These are phyloP conservation scores for Rhodamnia rubescens DNA, from an alignment of 345 rosid species.

Conservation along the genomic window DNA sequence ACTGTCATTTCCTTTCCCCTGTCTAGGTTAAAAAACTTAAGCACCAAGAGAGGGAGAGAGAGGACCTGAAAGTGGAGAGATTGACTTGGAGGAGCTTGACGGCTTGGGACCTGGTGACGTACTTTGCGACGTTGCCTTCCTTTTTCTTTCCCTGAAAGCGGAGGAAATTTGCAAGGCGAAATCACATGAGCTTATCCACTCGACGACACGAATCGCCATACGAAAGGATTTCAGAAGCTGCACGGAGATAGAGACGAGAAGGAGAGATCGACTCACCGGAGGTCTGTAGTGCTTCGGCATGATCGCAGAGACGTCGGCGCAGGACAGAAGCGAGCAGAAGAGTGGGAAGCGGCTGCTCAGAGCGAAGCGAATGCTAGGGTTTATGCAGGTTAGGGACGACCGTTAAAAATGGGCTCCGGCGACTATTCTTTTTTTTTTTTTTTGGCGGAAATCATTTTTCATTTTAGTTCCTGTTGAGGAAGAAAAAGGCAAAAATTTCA, in stretches of 20 bases:
- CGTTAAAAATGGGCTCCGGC: not conserved
- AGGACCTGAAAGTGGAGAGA: constrained; percentile 60
- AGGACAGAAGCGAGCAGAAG: not conserved
- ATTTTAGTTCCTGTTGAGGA: not conserved
- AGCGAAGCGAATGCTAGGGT: not conserved
- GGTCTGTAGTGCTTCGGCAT: constrained; percentile 89
- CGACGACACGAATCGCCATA: not conserved
- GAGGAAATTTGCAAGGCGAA: not conserved
- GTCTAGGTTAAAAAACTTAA: not conserved
- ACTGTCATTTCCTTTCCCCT: not conserved
- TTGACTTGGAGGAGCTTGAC: constrained; percentile 71
- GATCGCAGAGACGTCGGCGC: not conserved
- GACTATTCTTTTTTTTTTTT: not conserved
- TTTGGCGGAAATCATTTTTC: not conserved
- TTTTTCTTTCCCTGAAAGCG: constrained; percentile 78
- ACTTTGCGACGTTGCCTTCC: constrained; percentile 90
- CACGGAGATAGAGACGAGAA: not conserved
- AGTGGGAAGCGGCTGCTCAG: not conserved
- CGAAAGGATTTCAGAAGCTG: not conserved
- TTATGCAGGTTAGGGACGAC: not conserved
- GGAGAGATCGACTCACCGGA: constrained; percentile 31
- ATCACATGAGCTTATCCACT: not conserved
- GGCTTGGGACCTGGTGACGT: constrained; percentile 82
- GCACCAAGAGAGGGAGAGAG: not conserved
- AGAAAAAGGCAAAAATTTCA: not conserved